Base-by-base conservation (phyloP, 192 early-diverging fungal species). In the Geosiphon pyriformis region DNA sequence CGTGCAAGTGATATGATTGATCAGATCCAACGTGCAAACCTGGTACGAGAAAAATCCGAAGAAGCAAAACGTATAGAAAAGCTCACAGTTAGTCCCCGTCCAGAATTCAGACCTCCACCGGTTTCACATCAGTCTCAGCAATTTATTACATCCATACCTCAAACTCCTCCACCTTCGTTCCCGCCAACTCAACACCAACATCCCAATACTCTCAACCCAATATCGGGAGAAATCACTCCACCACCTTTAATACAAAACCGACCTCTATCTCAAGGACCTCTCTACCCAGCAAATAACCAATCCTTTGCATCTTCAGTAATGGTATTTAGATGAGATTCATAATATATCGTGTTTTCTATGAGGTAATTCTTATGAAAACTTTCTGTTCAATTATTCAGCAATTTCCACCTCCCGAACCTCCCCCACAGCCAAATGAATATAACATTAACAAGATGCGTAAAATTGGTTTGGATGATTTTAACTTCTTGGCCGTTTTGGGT, bases 401-500 rank as follows among this genome's bases (percentile, higher is more conserved):
- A 52, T 57, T 61, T 22, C 61, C 27, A 17, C 1, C 46, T 15
- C 46, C 56, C 8, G 22, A 4, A 10, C 57, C 61, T 46, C n/a
- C 7, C 4, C 34, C 23, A 22, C 10, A 31, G 33, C 65, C 51
- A 15, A 63, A 29, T 8, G 25, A 60, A 8, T 29, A 29, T 49
- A 63, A 62, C 1, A 55, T 67, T 59, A 59, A 58, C 25, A 50
- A 37, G 1, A 66, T 65, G 27, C 81, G 78, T 32, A 89, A 88
- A 58, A 86, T 96, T 49, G 85, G 89, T 1, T 72, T 95, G 22
- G 91, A 96, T 54, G 94, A 99, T 71, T 99, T 99, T 67, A 90
- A 86, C 62, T 94, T 99, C 59, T 69, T 94, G 57, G 91, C 94
- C 22, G 95, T 99, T 1, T 79, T 99, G 12, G 96, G 96, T 64